Evolutionary conservation across 768 basidiomycete genomes (phyloP).

Genomic region (Auricularia cornea): DNA sequence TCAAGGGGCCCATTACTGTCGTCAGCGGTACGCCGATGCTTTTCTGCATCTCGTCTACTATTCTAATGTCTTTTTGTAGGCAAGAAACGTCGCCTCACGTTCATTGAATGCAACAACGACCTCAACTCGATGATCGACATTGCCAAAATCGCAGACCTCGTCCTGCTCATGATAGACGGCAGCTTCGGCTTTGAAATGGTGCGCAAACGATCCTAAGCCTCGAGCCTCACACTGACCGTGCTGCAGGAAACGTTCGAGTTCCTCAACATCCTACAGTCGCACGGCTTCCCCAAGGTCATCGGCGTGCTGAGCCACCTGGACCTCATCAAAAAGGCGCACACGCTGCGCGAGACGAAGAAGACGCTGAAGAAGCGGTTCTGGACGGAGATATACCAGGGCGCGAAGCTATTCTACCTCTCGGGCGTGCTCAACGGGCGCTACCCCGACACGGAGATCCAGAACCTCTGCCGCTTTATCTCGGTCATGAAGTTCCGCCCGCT

Average conservation of each 20-base stretch:
- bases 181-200: conserved; percentile 99
- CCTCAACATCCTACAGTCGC: conserved; percentile 91
- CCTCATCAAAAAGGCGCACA: conserved; percentile 85
- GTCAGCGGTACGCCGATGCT: conserved; percentile 45
- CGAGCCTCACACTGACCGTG: neutral
- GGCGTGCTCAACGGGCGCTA: conserved; percentile 97
- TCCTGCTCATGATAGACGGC: conserved; percentile 95
- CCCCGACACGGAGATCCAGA: conserved; percentile 92
- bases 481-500: conserved; percentile 99
- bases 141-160: conserved; percentile 92
- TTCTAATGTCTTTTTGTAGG: conserved; percentile 22
- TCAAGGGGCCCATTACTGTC: conserved; percentile 90
- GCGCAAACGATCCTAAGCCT: conserved; percentile 14
- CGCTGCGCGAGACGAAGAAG: conserved; percentile 86
- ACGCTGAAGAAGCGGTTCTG: conserved; percentile 96
- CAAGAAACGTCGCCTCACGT: conserved; percentile 88
- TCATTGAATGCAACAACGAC: conserved; percentile 96
- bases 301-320: conserved; percentile 94
- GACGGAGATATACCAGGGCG: conserved; percentile 98
- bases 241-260: conserved; percentile 96
- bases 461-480: conserved; percentile 90
- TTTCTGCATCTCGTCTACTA: neutral
- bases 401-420: conserved; percentile 95
- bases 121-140: conserved; percentile 97
- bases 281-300: conserved; percentile 98